These are phyloP conservation scores for Eucalyptus paniculata DNA, from an alignment of 345 rosid genomes.

Conservation along the genomic window DNA sequence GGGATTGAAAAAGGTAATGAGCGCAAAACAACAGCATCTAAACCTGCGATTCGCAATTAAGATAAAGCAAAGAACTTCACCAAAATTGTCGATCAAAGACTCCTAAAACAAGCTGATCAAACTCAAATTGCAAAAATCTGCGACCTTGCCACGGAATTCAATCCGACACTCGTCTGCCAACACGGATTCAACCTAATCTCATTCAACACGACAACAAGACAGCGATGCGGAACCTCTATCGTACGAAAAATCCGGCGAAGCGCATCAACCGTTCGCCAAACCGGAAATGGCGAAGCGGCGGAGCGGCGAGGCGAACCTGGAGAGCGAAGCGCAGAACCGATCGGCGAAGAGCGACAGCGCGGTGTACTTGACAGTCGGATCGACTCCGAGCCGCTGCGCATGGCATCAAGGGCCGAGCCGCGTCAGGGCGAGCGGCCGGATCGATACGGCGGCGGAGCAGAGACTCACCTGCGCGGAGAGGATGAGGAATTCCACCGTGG, in stretches of 20 bases:
- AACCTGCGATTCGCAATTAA: not conserved
- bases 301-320: constrained; percentile 14
- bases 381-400: constrained; percentile 33
- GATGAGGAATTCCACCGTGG: constrained; percentile 21
- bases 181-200: not conserved
- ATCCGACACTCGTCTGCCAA: not conserved
- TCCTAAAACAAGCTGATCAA: not conserved
- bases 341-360: constrained; percentile 56
- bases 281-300: not conserved
- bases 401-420: too few relatives aligned
- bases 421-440: not conserved
- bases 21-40: not conserved
- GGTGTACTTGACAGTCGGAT: constrained; percentile 62
- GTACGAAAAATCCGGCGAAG: not conserved
- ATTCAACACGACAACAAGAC: not conserved
- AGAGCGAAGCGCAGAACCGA: constrained; percentile 38
- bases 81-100: not conserved
- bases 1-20: not conserved
- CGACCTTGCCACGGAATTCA: not conserved
- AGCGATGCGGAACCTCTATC: not conserved
- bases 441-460: not conserved
- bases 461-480: constrained; percentile 23
- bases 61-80: not conserved
- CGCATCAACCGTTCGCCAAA: not conserved
- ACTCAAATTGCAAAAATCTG: not conserved